Conservation (phyloP, 768 basidiomycete genomes). For the Dendrothele bispora region DNA sequence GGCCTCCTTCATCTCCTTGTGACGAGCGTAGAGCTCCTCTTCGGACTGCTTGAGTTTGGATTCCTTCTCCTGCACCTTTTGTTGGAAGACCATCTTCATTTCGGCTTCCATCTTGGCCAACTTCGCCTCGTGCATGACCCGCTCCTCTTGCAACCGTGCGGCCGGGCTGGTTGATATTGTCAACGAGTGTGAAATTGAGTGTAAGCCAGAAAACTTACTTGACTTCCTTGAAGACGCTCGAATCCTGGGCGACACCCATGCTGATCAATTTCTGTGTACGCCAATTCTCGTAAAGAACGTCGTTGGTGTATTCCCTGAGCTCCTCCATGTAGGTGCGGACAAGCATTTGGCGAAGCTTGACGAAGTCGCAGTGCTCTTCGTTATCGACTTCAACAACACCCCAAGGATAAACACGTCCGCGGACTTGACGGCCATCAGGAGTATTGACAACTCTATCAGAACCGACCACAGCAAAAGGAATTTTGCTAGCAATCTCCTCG, state of each 20-base stretch:
- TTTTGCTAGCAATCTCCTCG: conserved; percentile 97
- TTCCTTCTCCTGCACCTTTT: conserved; percentile 99
- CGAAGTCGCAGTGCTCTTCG: conserved; percentile 98
- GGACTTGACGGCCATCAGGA: conserved; percentile 87
- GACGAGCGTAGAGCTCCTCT: conserved; percentile 97
- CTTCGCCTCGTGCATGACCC: conserved; percentile 94
- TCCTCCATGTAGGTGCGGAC: conserved; percentile 99
- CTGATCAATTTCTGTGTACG: conserved; percentile 92
- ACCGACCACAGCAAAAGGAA: conserved; percentile 98
- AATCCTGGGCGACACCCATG: conserved; percentile 98
- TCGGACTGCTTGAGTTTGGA: conserved; percentile 98
- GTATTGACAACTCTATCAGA: conserved; percentile 82
- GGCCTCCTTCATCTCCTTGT: conserved; percentile 99
- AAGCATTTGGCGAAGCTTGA: conserved; percentile 99
- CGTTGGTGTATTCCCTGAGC: conserved; percentile 94
- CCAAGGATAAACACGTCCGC: conserved; percentile 97
- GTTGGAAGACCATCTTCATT: conserved; percentile 99
- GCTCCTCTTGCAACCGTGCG: conserved; percentile 94
- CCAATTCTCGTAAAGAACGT: conserved; percentile 97
- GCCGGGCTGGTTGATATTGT: conserved; percentile 67
- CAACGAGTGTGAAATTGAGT: not conserved
- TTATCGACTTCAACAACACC: conserved; percentile 99
- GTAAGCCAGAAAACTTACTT: conserved; percentile 64
- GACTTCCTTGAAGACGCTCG: conserved; percentile 98
- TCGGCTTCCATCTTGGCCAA: conserved; percentile 99